A percentile compares a stretch with the other conserved stretches of the same genome.
Evolutionary conservation across 2,329 filamentous ascomycete species (phyloP).

Genomic region (Kalaharituber pfeilii): DNA sequence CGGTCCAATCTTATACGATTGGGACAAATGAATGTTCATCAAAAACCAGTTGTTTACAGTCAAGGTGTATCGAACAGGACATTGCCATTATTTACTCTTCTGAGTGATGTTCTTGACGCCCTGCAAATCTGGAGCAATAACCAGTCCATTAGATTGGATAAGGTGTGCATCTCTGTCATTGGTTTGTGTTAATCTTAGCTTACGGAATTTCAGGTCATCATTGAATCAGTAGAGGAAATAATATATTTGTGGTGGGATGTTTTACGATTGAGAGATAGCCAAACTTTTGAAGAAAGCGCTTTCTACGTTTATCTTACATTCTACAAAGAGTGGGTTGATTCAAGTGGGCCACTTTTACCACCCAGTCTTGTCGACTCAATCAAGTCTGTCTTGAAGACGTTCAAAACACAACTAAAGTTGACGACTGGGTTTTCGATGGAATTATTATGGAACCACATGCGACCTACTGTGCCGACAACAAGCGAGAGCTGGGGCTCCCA

Average conservation of each 20-base stretch:
- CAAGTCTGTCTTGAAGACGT: slow-evolving; percentile 30
- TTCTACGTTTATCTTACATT: slow-evolving; percentile 38
- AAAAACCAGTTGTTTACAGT: slow-evolving; percentile 13
- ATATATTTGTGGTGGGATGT: slow-evolving; percentile 35
- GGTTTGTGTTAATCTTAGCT: background rate
- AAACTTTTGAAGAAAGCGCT: slow-evolving; percentile 34
- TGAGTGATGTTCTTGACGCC: slow-evolving; percentile 7
- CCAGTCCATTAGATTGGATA: background rate
- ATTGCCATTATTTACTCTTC: slow-evolving; percentile 14
- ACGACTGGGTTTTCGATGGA: slow-evolving; percentile 68
- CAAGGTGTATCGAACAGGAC: slow-evolving; percentile 4
- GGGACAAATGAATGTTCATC: slow-evolving; percentile 14
- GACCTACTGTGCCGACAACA: slow-evolving; percentile 38
- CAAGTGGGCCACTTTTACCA: background rate
- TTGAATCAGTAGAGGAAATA: slow-evolving; percentile 24
- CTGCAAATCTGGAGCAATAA: slow-evolving; percentile 7
- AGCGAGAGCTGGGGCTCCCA: slow-evolving; percentile 15
- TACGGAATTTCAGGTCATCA: background rate
- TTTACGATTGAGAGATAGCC: slow-evolving; percentile 28
- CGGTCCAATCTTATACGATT: slow-evolving; percentile 9
- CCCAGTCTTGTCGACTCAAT: slow-evolving; percentile 3
- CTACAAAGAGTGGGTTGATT: slow-evolving; percentile 21
- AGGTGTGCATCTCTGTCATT: background rate
- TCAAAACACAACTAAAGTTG: slow-evolving; percentile 53
- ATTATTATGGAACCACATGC: slow-evolving; percentile 53